A percentile compares a stretch with the other conserved stretches of the same genome.
These are phyloP conservation scores for Tetradesmus lagerheimii DNA, from an alignment of 139 green algal species.

Conservation along the genomic window DNA sequence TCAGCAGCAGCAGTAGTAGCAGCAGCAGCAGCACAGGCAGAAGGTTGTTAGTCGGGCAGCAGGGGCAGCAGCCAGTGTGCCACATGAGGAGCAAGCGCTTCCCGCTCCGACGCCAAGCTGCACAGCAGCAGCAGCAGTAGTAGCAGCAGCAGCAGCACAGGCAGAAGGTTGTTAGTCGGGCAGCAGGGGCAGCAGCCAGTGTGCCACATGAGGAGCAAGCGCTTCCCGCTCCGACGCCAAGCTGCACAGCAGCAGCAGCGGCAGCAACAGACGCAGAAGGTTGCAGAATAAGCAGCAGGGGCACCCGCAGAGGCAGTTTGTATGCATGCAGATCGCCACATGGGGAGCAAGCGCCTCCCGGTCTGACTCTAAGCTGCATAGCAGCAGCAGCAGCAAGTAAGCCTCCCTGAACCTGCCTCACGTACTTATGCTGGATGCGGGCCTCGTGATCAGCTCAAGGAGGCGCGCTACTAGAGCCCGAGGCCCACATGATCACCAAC, in stretches of 20 bases:
- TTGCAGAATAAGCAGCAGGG: too few species aligned
- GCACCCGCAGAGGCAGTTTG: too few species aligned
- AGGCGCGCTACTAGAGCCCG: too few species aligned
- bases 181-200: background rate
- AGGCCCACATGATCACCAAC: too few species aligned
- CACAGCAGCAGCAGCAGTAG: background rate
- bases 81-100: slow-evolving; percentile 63
- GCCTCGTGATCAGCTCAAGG: too few species aligned
- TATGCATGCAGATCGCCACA: slow-evolving; percentile 29
- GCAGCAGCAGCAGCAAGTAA: background rate
- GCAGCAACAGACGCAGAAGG: background rate
- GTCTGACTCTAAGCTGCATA: slow-evolving; percentile 51
- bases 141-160: background rate
- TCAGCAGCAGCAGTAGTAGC: background rate
- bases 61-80: background rate
- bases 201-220: slow-evolving; percentile 62
- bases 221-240: slow-evolving; percentile 48
- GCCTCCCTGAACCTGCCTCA: too few species aligned
- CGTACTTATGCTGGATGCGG: too few species aligned
- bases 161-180: too few species aligned
- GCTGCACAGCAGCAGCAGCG: slow-evolving; percentile 43
- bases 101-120: slow-evolving; percentile 56
- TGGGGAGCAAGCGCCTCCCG: slow-evolving; percentile 60
- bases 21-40: background rate
- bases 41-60: too few species aligned